Conservation (phyloP, 495 filamentous ascomycete species). For the Penicillium soppii region DNA sequence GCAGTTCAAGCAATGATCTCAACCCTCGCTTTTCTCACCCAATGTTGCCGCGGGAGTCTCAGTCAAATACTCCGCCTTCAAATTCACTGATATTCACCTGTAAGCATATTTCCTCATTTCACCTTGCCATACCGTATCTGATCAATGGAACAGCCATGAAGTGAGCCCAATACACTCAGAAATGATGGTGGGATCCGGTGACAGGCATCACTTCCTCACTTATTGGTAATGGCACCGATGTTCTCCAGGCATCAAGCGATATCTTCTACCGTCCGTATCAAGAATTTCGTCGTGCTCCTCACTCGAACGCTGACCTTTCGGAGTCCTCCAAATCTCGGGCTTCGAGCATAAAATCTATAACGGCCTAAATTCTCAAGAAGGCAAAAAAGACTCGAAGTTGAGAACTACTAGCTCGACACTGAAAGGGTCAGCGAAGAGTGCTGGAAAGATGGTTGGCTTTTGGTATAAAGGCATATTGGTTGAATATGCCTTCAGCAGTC, state of each 20-base stretch:
- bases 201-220: constrained; percentile 43
- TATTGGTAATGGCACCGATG: constrained; percentile 24
- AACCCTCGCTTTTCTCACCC: too few species aligned
- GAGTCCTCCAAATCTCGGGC: not conserved
- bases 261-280: constrained; percentile 36
- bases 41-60: too few species aligned
- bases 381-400: constrained; percentile 1
- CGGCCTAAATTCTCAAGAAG: too few species aligned
- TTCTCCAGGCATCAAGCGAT: constrained; percentile 25
- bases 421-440: constrained; percentile 25
- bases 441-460: constrained; percentile 28
- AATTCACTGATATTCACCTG: too few species aligned
- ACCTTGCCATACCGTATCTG: too few species aligned
- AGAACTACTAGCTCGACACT: constrained; percentile 17
- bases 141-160: too few species aligned
- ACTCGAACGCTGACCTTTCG: not conserved
- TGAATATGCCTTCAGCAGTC: constrained; percentile 67
- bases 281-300: constrained; percentile 18
- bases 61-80: too few species aligned
- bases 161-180: constrained; percentile 35
- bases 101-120: too few species aligned
- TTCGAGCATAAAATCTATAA: too few species aligned
- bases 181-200: constrained; percentile 41
- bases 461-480: constrained; percentile 45
- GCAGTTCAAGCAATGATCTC: too few species aligned